A percentile compares a stretch with the other conserved stretches of the same genome.
Conservation (phyloP, 2,329 filamentous ascomycete species). For the Xylariales sp. region DNA sequence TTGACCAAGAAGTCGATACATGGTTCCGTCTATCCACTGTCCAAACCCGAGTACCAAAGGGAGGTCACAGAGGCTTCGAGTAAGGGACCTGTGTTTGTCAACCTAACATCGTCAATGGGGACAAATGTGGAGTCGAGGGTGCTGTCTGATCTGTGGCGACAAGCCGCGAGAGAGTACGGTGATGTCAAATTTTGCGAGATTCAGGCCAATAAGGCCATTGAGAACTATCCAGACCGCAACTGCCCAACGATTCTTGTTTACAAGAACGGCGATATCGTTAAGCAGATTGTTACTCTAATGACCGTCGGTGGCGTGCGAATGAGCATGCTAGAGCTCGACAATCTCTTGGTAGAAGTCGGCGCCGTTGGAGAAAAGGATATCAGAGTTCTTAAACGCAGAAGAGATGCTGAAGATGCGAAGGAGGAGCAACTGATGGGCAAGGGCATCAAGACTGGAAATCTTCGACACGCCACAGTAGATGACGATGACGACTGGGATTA, state of each 20-base stretch:
- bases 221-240: slow-evolving; percentile 92
- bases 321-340: slow-evolving; percentile 71
- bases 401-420: slow-evolving; percentile 56
- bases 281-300: slow-evolving; percentile 84
- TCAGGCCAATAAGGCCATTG: slow-evolving; percentile 84
- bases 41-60: slow-evolving; percentile 87
- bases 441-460: slow-evolving; percentile 47
- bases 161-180: slow-evolving; percentile 78
- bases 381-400: slow-evolving; percentile 62
- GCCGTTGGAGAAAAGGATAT: slow-evolving; percentile 76
- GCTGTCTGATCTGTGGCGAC: slow-evolving; percentile 79
- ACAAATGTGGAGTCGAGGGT: slow-evolving; percentile 83
- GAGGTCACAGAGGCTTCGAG: slow-evolving; percentile 90
- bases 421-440: slow-evolving; percentile 51
- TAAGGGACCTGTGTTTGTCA: slow-evolving; percentile 66
- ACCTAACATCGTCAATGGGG: slow-evolving; percentile 73
- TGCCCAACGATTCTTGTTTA: slow-evolving; percentile 93
- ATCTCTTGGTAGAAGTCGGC: slow-evolving; percentile 75
- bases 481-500: slow-evolving; percentile 50
- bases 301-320: slow-evolving; percentile 71
- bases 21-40: slow-evolving; percentile 87
- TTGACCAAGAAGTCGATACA: slow-evolving; percentile 75
- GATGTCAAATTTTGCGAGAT: slow-evolving; percentile 99
- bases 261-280: slow-evolving; percentile 85
- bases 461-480: slow-evolving; percentile 37